A percentile compares a stretch with the other conserved stretches of the same genome.
Evolutionary conservation across 75 land plant species (phyloP).

Genomic region (Cupressus sempervirens): DNA sequence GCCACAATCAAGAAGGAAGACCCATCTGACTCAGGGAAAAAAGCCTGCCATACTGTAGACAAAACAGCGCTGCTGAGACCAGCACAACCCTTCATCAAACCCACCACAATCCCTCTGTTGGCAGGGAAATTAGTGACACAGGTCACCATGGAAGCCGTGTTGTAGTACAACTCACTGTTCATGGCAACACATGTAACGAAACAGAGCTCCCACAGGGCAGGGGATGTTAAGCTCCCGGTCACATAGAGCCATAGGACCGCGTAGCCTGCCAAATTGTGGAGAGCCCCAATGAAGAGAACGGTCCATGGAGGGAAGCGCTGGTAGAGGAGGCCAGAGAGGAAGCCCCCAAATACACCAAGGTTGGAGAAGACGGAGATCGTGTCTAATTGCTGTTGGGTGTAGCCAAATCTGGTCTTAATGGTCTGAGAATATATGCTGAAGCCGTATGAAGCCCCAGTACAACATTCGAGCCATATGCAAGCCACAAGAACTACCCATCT

Average conservation of each 20-base stretch:
- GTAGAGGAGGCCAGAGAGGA: constrained; percentile 32
- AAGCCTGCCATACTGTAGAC: constrained; percentile 12
- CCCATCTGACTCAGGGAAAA: neutral
- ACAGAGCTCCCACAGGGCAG: constrained; percentile 28
- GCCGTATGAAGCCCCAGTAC: constrained; percentile 13
- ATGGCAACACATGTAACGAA: constrained; percentile 20
- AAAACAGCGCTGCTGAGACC: constrained; percentile 31
- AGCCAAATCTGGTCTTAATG: neutral
- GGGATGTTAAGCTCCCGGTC: neutral
- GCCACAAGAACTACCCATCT: too few relatives aligned
- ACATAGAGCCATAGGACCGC: constrained; percentile 25
- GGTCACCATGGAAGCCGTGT: constrained; percentile 28
- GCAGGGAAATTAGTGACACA: constrained; percentile 38
- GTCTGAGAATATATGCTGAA: constrained; percentile 29
- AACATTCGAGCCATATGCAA: too few relatives aligned
- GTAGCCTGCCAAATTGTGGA: constrained; percentile 20
- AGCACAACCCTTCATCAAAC: constrained; percentile 25
- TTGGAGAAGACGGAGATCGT: constrained; percentile 24
- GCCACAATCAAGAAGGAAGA: constrained; percentile 6
- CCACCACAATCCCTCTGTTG: constrained; percentile 34
- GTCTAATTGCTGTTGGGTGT: constrained; percentile 23
- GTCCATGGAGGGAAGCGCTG: constrained; percentile 17
- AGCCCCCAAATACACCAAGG: constrained; percentile 29
- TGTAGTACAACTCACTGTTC: constrained; percentile 30
- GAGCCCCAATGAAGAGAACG: constrained; percentile 16